Evolutionary conservation across 768 basidiomycete species (phyloP).

Genomic region (Naematelia encephala): DNA sequence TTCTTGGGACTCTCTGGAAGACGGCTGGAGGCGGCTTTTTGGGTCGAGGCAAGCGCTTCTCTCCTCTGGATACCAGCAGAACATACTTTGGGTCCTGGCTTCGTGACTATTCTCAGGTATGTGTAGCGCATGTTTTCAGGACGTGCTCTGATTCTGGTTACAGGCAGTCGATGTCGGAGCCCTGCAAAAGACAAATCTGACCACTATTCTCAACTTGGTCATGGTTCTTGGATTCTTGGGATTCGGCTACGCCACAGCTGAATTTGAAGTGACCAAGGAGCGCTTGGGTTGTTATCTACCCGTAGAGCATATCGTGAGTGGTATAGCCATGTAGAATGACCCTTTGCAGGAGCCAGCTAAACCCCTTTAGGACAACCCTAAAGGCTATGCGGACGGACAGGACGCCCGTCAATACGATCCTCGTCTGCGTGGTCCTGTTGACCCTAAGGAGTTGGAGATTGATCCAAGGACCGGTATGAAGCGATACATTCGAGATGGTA

Average conservation of each 20-base stretch:
- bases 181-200: constrained; percentile 61
- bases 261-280: constrained; percentile 79
- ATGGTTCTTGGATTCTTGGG: constrained; percentile 88
- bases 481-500: constrained; percentile 68
- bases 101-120: constrained; percentile 61
- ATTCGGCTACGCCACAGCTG: constrained; percentile 28
- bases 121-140: constrained; percentile 51
- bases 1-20: constrained; percentile 57
- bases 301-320: constrained; percentile 63
- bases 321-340: background rate
- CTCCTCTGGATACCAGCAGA: constrained; percentile 76
- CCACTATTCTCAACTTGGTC: constrained; percentile 82
- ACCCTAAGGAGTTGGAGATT: constrained; percentile 77
- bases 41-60: constrained; percentile 66
- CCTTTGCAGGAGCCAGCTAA: background rate
- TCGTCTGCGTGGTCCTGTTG: constrained; percentile 73
- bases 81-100: constrained; percentile 73
- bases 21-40: constrained; percentile 61
- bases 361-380: constrained; percentile 65
- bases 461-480: constrained; percentile 88
- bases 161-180: constrained; percentile 78
- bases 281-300: constrained; percentile 79
- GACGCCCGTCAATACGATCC: constrained; percentile 77
- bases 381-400: constrained; percentile 75
- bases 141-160: constrained; percentile 6